A percentile compares a stretch with the other conserved stretches of the same genome.
These are phyloP conservation scores for Eutrema heterophyllum DNA, from an alignment of 345 rosid genomes.

Conservation along the genomic window DNA sequence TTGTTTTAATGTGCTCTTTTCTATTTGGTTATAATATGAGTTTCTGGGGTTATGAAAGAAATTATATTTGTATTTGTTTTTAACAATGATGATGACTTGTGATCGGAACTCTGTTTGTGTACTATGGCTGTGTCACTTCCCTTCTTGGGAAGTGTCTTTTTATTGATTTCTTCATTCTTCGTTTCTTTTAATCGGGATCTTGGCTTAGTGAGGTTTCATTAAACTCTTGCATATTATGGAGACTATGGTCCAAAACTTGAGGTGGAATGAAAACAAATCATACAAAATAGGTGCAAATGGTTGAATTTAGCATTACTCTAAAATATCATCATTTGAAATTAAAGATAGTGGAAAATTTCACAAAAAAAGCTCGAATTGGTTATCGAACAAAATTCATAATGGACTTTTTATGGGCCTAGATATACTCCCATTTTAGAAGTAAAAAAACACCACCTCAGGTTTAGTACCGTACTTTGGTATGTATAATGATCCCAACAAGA, in stretches of 20 bases:
- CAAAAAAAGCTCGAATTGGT: too few species aligned
- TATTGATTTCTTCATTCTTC: neutral
- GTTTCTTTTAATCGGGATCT: neutral
- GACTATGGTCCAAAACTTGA: neutral
- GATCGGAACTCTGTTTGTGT: slow-evolving; percentile 7
- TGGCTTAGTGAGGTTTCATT: neutral
- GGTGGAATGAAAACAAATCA: neutral
- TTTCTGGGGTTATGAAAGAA: neutral
- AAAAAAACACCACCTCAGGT: too few species aligned
- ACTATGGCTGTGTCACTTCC: slow-evolving; percentile 13
- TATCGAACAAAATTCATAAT: too few species aligned
- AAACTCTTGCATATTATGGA: neutral
- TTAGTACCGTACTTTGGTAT: too few species aligned
- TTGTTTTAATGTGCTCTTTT: neutral
- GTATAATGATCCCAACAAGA: too few species aligned
- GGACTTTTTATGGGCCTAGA: too few species aligned
- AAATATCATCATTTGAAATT: too few species aligned
- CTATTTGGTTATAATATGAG: neutral
- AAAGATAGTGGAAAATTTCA: too few species aligned
- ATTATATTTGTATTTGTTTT: neutral
- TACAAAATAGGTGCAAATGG: neutral
- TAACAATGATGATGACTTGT: slow-evolving; percentile 1
- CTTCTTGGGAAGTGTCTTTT: slow-evolving; percentile 20
- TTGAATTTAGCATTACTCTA: too few species aligned
- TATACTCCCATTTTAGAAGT: too few species aligned